A percentile compares a stretch with the other conserved stretches of the same genome.
phyloP scores from a whole-genome alignment of 768 basidiomycete genomes.

The Hemileccinum impolitum region DNA sequence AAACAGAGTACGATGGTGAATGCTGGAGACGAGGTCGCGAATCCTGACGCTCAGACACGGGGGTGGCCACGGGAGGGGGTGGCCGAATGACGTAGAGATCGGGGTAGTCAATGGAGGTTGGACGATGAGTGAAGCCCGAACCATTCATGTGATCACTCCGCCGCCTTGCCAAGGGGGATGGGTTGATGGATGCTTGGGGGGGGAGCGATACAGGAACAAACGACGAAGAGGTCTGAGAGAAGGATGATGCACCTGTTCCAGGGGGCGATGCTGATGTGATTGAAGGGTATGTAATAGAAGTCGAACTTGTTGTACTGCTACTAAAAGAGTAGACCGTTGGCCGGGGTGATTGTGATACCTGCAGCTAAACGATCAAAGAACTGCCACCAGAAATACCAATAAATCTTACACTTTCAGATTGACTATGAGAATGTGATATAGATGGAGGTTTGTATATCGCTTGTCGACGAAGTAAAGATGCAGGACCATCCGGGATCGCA shows the following conservation, averaged over 20 bases:
- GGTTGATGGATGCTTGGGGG: conserved; percentile 83
- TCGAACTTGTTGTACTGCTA: conserved; percentile 36
- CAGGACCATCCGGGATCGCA: conserved; percentile 11
- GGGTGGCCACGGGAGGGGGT: conserved; percentile 74
- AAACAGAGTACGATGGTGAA: conserved; percentile 34
- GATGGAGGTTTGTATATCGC: conserved; percentile 42
- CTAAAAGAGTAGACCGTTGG: conserved; percentile 34
- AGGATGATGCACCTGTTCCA: conserved; percentile 36
- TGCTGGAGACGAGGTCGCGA: conserved; percentile 53
- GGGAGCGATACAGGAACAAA: conserved; percentile 56
- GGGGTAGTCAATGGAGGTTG: conserved; percentile 74
- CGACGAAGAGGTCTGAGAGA: conserved; percentile 36
- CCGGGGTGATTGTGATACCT: conserved; percentile 37
- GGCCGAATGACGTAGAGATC: conserved; percentile 69
- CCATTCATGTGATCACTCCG: conserved; percentile 79
- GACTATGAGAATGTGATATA: conserved; percentile 44
- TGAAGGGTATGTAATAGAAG: conserved; percentile 53
- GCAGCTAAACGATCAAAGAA: conserved; percentile 10
- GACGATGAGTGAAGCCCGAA: conserved; percentile 45
- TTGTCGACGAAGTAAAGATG: conserved; percentile 35
- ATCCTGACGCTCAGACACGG: conserved; percentile 72
- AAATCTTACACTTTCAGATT: conserved; percentile 47
- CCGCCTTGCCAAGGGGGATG: conserved; percentile 68
- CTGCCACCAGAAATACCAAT: conserved; percentile 5
- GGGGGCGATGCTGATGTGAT: conserved; percentile 40